Percentiles rank a stretch among this genome's conserved stretches.
phyloP scores from a whole-genome alignment of 2,329 filamentous ascomycete genomes.

The Neofusicoccum ribis region DNA sequence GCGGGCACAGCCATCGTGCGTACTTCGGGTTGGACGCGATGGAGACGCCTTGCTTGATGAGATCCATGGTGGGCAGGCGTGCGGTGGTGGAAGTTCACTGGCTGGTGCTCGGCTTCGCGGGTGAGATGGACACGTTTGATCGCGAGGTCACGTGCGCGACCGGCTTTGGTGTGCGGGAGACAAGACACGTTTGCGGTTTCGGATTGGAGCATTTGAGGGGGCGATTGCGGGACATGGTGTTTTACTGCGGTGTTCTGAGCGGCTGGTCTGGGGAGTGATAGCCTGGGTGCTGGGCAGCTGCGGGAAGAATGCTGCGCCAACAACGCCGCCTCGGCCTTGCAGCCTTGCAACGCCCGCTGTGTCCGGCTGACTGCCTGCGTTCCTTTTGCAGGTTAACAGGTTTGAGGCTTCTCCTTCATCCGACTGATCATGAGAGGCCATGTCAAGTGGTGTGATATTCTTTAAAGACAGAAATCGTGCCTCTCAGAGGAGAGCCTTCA shows the following conservation, averaged over 20 bases:
- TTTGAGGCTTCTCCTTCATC: too few species aligned
- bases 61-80: conserved; percentile 33
- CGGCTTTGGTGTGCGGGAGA: background rate
- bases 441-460: too few species aligned
- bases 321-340: too few species aligned
- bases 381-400: too few species aligned
- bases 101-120: too few species aligned
- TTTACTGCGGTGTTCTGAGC: background rate
- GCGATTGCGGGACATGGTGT: background rate
- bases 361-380: too few species aligned
- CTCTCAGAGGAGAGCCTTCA: too few species aligned
- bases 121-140: background rate
- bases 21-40: conserved; percentile 57
- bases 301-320: too few species aligned
- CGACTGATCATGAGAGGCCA: too few species aligned
- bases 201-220: background rate
- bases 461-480: too few species aligned
- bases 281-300: too few species aligned
- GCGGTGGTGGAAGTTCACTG: conserved; percentile 7
- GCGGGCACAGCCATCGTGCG: conserved; percentile 63
- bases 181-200: background rate
- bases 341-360: too few species aligned
- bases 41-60: conserved; percentile 34
- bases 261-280: background rate
- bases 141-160: conserved; percentile 4